Conservation (phyloP, 495 filamentous ascomycete genomes). For the Lasiosphaeriaceae sp. region DNA sequence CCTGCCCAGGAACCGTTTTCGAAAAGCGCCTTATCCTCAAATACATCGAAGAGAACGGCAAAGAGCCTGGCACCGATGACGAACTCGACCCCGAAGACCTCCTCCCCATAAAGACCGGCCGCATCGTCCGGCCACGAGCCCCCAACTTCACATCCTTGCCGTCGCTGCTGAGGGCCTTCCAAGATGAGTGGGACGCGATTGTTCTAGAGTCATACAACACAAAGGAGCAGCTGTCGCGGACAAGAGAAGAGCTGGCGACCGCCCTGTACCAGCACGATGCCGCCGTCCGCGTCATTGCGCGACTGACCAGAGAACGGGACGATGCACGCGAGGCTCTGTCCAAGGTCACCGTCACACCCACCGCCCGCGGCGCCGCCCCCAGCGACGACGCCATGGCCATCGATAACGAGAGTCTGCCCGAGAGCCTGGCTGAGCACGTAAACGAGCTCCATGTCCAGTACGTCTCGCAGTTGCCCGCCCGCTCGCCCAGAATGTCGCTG, state of each 20-base stretch:
- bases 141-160: slow-evolving; percentile 96
- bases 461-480: slow-evolving; percentile 21
- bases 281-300: slow-evolving; percentile 85
- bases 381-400: slow-evolving; percentile 88
- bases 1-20: slow-evolving; percentile 69
- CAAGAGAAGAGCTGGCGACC: slow-evolving; percentile 86
- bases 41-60: slow-evolving; percentile 90
- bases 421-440: slow-evolving; percentile 67
- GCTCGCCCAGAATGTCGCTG: not conserved
- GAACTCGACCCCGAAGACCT: slow-evolving; percentile 83
- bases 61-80: slow-evolving; percentile 89
- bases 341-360: slow-evolving; percentile 63
- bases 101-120: slow-evolving; percentile 76
- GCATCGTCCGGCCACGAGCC: slow-evolving; percentile 80
- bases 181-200: slow-evolving; percentile 96
- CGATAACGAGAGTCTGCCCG: slow-evolving; percentile 69
- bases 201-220: slow-evolving; percentile 87
- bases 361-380: slow-evolving; percentile 43
- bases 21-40: slow-evolving; percentile 94
- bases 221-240: slow-evolving; percentile 81
- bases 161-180: slow-evolving; percentile 91
- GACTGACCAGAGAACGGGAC: slow-evolving; percentile 82
- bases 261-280: slow-evolving; percentile 96
- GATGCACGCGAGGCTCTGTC: slow-evolving; percentile 91
- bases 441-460: slow-evolving; percentile 76